Evolutionary conservation across 164 flowering plant genomes (phyloP).

Genomic region (Protea cynaroides): DNA sequence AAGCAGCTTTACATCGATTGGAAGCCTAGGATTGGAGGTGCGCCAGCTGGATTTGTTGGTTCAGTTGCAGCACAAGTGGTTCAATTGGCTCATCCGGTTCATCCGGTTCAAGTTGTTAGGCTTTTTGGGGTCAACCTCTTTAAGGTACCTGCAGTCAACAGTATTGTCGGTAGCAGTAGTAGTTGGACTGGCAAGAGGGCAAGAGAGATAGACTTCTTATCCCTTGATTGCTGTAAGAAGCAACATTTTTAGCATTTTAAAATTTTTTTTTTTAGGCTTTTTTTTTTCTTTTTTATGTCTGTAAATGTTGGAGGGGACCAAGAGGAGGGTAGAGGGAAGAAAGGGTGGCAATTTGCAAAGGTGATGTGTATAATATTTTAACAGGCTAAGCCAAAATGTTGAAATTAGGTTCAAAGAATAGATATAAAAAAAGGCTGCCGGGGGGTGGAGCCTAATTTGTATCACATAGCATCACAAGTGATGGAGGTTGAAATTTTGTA

Average conservation of each 20-base stretch:
- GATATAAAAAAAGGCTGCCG: too few species aligned
- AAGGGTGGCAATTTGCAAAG: conserved; percentile 35
- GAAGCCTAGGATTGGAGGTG: conserved; percentile 27
- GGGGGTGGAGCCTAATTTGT: too few species aligned
- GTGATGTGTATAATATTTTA: conserved; percentile 20
- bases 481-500: too few species aligned
- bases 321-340: conserved; percentile 9
- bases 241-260: conserved; percentile 49
- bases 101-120: conserved; percentile 49
- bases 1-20: conserved; percentile 69
- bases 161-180: conserved; percentile 2
- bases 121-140: conserved; percentile 79
- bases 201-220: conserved; percentile 42
- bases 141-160: conserved; percentile 24
- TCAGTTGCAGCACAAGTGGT: background rate
- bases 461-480: too few species aligned
- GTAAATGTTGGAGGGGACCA: conserved; percentile 16
- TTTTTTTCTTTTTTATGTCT: conserved; percentile 13
- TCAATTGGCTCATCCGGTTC: conserved; percentile 8
- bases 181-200: conserved; percentile 37
- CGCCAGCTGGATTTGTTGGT: background rate
- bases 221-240: conserved; percentile 47
- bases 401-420: conserved; percentile 14
- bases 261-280: conserved; percentile 5
- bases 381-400: conserved; percentile 21